phyloP scores from a whole-genome alignment of 495 filamentous ascomycete species.

The Saxophila tyrrhenica region DNA sequence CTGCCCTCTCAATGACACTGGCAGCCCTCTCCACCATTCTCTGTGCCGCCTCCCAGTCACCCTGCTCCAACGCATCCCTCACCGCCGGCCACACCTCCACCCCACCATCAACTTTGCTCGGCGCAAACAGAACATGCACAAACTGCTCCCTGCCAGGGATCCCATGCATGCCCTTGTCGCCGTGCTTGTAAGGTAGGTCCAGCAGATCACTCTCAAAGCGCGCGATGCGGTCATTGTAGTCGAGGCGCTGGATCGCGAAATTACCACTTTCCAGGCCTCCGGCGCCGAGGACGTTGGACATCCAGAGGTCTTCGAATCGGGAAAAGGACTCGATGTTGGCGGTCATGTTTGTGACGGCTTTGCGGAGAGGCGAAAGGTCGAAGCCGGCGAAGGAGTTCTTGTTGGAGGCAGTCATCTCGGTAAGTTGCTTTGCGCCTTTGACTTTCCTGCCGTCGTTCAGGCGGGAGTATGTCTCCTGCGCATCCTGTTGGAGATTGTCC shows the following conservation, averaged over 20 bases:
- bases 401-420: background rate
- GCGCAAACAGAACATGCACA: slow-evolving; percentile 84
- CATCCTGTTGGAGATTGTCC: slow-evolving; percentile 44
- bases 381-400: slow-evolving; percentile 7
- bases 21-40: slow-evolving; percentile 62
- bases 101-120: slow-evolving; percentile 58
- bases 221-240: slow-evolving; percentile 47
- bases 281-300: slow-evolving; percentile 48
- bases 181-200: slow-evolving; percentile 47
- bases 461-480: slow-evolving; percentile 38
- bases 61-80: slow-evolving; percentile 62
- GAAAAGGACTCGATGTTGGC: slow-evolving; percentile 53
- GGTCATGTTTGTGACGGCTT: slow-evolving; percentile 53
- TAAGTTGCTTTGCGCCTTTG: slow-evolving; percentile 23
- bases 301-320: slow-evolving; percentile 63
- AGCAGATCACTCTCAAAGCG: slow-evolving; percentile 74
- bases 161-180: slow-evolving; percentile 34
- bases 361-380: slow-evolving; percentile 41
- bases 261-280: slow-evolving; percentile 60
- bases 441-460: slow-evolving; percentile 37
- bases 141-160: slow-evolving; percentile 84
- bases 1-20: slow-evolving; percentile 52
- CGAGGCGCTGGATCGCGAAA: slow-evolving; percentile 51
- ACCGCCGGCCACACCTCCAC: slow-evolving; percentile 60
- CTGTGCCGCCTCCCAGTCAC: slow-evolving; percentile 61